Conservation (phyloP, 768 basidiomycete genomes). For the Xerocomellus dryophilus region DNA sequence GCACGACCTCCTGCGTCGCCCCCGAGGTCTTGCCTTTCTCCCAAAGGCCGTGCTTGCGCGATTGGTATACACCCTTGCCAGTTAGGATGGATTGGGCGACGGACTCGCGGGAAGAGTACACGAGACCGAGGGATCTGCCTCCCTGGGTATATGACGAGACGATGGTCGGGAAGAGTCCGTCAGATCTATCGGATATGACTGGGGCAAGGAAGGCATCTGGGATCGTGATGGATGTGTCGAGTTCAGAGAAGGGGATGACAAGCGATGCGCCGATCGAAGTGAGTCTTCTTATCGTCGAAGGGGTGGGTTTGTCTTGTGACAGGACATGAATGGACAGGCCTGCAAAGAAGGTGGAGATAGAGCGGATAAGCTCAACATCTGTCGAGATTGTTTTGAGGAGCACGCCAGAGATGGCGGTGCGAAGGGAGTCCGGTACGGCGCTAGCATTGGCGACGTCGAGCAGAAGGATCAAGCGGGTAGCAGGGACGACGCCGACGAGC, state of each 20-base stretch:
- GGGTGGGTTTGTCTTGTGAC: constrained; percentile 50
- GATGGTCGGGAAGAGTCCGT: constrained; percentile 91
- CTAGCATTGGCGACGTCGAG: constrained; percentile 72
- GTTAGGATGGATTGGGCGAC: constrained; percentile 83
- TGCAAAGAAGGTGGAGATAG: constrained; percentile 71
- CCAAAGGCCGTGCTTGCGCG: constrained; percentile 94
- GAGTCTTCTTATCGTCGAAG: constrained; percentile 59
- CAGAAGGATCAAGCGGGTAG: constrained; percentile 70
- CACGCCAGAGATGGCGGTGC: constrained; percentile 73
- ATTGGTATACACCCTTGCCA: constrained; percentile 93
- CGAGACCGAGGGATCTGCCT: constrained; percentile 82
- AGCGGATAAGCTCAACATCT: constrained; percentile 73
- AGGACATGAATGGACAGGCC: constrained; percentile 63
- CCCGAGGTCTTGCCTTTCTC: constrained; percentile 96
- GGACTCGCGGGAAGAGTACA: constrained; percentile 89
- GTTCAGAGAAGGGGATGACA: constrained; percentile 68
- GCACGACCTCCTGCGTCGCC: constrained; percentile 82
- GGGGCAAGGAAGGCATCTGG: constrained; percentile 85
- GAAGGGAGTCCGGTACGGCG: constrained; percentile 71
- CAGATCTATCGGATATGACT: constrained; percentile 79
- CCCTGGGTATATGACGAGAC: constrained; percentile 68
- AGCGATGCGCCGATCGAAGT: constrained; percentile 56
- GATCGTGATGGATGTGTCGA: constrained; percentile 63
- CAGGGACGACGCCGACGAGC: constrained; percentile 63
- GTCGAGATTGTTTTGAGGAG: constrained; percentile 71